Evolutionary conservation across 1,284 basidiomycete genomes (phyloP).

Genomic region (Ceratobasidium papillatum): DNA sequence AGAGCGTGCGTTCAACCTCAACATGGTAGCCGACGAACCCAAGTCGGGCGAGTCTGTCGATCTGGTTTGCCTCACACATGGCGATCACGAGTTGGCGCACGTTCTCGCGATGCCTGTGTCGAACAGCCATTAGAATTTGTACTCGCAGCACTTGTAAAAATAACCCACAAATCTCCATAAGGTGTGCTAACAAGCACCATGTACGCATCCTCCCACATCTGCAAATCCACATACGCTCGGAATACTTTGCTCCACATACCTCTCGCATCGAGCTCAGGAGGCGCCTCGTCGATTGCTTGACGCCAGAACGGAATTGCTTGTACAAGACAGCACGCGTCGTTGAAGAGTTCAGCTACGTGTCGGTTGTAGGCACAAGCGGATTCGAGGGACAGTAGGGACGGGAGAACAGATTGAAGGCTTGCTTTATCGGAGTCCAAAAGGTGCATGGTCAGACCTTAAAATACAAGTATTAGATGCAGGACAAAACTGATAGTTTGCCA

Average conservation of each 20-base stretch:
- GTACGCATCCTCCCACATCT: conserved; percentile 87
- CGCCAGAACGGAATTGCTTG: conserved; percentile 79
- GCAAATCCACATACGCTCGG: conserved; percentile 75
- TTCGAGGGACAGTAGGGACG: conserved; percentile 38
- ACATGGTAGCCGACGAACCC: conserved; percentile 87
- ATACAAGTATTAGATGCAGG: conserved; percentile 19
- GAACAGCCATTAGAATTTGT: background rate
- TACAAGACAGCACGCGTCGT: conserved; percentile 61
- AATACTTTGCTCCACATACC: conserved; percentile 83
- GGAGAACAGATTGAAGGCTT: conserved; percentile 45
- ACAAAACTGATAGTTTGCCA: background rate
- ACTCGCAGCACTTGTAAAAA: conserved; percentile 13
- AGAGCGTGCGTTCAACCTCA: conserved; percentile 88
- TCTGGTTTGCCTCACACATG: conserved; percentile 92
- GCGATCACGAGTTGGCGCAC: conserved; percentile 82
- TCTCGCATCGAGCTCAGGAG: conserved; percentile 62
- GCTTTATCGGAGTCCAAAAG: conserved; percentile 24
- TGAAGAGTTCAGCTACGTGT: conserved; percentile 79
- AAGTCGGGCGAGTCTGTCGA: conserved; percentile 81
- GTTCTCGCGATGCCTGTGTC: conserved; percentile 76
- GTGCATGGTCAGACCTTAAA: conserved; percentile 30
- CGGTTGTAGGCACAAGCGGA: conserved; percentile 75
- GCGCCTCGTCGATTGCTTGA: conserved; percentile 75
- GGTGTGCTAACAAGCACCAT: conserved; percentile 76
- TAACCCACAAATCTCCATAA: conserved; percentile 76